These are phyloP conservation scores for Henckelia pumila DNA, from an alignment of 257 asterid genomes.

Conservation along the genomic window DNA sequence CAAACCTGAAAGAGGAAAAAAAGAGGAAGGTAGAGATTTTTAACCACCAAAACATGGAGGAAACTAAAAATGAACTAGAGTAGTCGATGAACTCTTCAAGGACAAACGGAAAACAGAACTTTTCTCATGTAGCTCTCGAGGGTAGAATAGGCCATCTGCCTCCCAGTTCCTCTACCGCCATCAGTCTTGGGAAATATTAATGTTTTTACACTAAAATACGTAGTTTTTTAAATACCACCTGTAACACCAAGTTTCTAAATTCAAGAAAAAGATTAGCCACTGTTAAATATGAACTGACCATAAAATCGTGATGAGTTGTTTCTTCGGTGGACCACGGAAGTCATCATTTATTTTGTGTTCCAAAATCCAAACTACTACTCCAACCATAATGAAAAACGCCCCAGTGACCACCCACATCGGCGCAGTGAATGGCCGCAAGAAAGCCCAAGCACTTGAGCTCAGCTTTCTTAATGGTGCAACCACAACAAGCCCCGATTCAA, in stretches of 20 bases:
- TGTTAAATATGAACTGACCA: slow-evolving; percentile 36
- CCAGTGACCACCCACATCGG: slow-evolving; percentile 51
- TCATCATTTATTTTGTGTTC: slow-evolving; percentile 55
- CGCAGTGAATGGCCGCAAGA: slow-evolving; percentile 47
- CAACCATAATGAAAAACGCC: slow-evolving; percentile 41
- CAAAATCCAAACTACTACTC: slow-evolving; percentile 54
- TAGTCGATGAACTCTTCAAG: too few relatives aligned
- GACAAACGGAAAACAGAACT: too few relatives aligned
- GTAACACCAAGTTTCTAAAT: too few relatives aligned
- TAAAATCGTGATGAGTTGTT: slow-evolving; percentile 46
- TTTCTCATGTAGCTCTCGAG: too few relatives aligned
- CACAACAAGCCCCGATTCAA: too few relatives aligned
- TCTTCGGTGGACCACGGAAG: slow-evolving; percentile 59
- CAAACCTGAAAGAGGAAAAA: slow-evolving; percentile 43
- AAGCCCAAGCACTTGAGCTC: slow-evolving; percentile 48
- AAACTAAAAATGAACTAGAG: too few relatives aligned
- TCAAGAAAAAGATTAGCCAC: too few relatives aligned
- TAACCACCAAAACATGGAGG: neutral
- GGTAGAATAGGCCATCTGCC: too few relatives aligned
- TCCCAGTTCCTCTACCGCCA: too few relatives aligned
- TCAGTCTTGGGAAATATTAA: too few relatives aligned
- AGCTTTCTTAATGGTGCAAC: slow-evolving; percentile 47
- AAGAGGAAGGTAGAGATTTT: neutral
- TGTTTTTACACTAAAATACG: too few relatives aligned
- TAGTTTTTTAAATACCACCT: too few relatives aligned